These are phyloP conservation scores for Tausonia pullulans DNA, from an alignment of 1,284 basidiomycete species.

Conservation along the genomic window DNA sequence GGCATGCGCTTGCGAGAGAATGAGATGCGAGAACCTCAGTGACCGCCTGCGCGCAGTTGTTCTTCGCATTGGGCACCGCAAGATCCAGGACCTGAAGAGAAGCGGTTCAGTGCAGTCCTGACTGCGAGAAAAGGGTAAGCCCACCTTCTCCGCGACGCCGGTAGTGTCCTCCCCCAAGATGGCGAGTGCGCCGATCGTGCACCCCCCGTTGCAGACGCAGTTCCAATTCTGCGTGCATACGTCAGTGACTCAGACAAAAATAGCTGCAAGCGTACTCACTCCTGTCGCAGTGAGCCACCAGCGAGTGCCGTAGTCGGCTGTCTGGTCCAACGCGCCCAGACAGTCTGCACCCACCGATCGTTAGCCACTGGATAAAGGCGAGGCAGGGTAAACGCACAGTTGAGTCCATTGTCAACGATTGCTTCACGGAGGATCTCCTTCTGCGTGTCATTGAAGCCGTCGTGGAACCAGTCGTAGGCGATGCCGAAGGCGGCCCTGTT, in stretches of 20 bases:
- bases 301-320: no score
- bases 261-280: no score
- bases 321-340: no score
- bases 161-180: constrained; percentile 76
- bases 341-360: no score
- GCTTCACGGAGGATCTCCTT: constrained; percentile 57
- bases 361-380: no score
- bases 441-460: constrained; percentile 67
- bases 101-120: no score
- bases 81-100: constrained; percentile 44
- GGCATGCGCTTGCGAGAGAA: no score
- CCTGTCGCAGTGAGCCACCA: no score
- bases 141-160: constrained; percentile 47
- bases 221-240: constrained; percentile 64
- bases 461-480: constrained; percentile 89
- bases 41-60: constrained; percentile 59
- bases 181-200: constrained; percentile 80
- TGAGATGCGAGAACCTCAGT: no score
- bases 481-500: constrained; percentile 58
- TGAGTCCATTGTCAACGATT: constrained; percentile 69
- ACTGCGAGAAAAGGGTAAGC: no score
- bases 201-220: constrained; percentile 84
- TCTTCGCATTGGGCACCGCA: constrained; percentile 61
- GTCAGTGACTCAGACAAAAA: no score
- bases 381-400: constrained; percentile 22